phyloP scores from a whole-genome alignment of 768 basidiomycete genomes.

The Boletus rubropictus region DNA sequence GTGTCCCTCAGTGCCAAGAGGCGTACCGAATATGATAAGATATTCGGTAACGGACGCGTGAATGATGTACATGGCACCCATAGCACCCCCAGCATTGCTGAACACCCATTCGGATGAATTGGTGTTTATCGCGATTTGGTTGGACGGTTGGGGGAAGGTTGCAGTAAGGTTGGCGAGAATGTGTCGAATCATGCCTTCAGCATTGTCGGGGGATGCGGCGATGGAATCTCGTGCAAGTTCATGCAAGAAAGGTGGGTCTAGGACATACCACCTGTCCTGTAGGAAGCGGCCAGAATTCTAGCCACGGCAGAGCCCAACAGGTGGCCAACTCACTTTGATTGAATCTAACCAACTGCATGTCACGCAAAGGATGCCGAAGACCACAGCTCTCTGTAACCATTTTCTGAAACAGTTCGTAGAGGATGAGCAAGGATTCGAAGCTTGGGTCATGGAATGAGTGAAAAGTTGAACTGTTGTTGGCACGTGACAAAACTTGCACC shows the following conservation, averaged over 20 bases:
- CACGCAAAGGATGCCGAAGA: slow-evolving; percentile 28
- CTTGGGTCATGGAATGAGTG: slow-evolving; percentile 1
- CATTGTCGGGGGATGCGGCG: slow-evolving; percentile 56
- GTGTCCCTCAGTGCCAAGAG: slow-evolving; percentile 96
- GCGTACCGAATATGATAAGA: slow-evolving; percentile 92
- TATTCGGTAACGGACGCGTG: slow-evolving; percentile 97
- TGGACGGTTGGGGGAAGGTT: slow-evolving; percentile 59
- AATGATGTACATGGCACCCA: slow-evolving; percentile 98
- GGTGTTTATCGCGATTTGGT: slow-evolving; percentile 45
- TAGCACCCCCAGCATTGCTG: slow-evolving; percentile 96
- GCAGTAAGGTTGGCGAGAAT: slow-evolving; percentile 76
- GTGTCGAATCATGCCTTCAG: slow-evolving; percentile 68
- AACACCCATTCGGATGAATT: slow-evolving; percentile 84
- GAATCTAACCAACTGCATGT: slow-evolving; percentile 50
- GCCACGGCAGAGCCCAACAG: not conserved
- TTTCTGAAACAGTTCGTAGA: slow-evolving; percentile 18
- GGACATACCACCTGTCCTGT: slow-evolving; percentile 83
- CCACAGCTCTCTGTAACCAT: slow-evolving; percentile 30
- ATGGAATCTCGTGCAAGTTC: slow-evolving; percentile 72
- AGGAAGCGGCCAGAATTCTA: not conserved
- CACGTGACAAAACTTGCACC: too few relatives aligned
- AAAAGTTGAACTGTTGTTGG: not conserved
- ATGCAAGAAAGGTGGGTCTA: slow-evolving; percentile 69
- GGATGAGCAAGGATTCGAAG: not conserved
- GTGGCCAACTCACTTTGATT: slow-evolving; percentile 48